These are phyloP conservation scores for Millerozyma miso DNA, from an alignment of 805 yeast species.

Conservation along the genomic window DNA sequence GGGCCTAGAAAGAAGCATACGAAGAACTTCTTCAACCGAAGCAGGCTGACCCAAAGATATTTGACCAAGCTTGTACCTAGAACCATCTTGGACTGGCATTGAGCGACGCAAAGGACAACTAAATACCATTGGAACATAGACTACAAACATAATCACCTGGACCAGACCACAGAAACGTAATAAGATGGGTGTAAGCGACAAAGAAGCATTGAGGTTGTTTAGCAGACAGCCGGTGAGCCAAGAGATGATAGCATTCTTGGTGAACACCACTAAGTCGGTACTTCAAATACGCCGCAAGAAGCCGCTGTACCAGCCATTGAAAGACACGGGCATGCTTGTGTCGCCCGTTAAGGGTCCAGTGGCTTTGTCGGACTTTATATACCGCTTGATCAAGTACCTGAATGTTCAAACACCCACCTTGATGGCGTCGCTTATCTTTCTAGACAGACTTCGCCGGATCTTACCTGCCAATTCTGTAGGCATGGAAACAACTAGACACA, in stretches of 20 bases:
- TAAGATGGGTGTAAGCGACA: conserved; percentile 10
- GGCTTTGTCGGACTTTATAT: conserved; percentile 59
- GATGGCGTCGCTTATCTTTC: conserved; percentile 86
- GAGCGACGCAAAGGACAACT: no score
- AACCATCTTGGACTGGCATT: no score
- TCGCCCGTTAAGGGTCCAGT: conserved; percentile 22
- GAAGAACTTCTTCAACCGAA: neutral
- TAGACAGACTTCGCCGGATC: conserved; percentile 68
- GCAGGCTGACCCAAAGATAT: neutral
- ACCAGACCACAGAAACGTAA: neutral
- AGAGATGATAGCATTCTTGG: conserved; percentile 57
- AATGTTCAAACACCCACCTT: conserved; percentile 93
- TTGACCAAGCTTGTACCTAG: neutral
- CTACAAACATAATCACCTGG: no score
- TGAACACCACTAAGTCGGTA: conserved; percentile 54
- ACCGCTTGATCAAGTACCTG: conserved; percentile 67
- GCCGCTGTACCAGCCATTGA: conserved; percentile 24
- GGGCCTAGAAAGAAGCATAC: neutral
- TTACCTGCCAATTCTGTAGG: conserved; percentile 89
- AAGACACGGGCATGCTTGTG: conserved; percentile 34
- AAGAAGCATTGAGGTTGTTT: conserved; percentile 50
- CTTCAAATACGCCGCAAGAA: conserved; percentile 39
- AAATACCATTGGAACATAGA: no score
- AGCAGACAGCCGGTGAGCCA: conserved; percentile 51
- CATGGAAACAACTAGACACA: conserved; percentile 87